Conservation (phyloP, 2,329 filamentous ascomycete species). For the Colletotrichum liaoningense region DNA sequence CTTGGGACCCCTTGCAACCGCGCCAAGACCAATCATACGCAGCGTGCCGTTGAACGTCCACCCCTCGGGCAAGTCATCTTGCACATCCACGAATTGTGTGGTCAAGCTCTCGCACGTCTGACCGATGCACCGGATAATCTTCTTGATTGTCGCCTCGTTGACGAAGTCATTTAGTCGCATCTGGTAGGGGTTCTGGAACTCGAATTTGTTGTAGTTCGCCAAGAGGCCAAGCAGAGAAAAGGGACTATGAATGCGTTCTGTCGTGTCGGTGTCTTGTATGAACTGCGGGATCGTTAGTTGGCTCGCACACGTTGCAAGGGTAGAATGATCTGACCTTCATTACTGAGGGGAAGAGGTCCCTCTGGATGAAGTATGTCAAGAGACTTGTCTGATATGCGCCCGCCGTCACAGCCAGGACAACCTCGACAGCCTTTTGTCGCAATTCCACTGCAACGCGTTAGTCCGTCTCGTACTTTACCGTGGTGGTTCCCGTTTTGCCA, state of each 20-base stretch:
- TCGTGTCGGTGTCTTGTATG: slow-evolving; percentile 80
- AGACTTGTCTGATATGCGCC: slow-evolving; percentile 97
- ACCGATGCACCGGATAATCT: slow-evolving; percentile 82
- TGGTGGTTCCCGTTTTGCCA: no score
- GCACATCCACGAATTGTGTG: slow-evolving; percentile 83
- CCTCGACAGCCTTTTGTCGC: slow-evolving; percentile 82
- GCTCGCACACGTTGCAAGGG: neutral
- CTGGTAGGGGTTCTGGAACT: slow-evolving; percentile 96
- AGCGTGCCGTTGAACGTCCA: slow-evolving; percentile 88
- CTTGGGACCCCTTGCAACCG: slow-evolving; percentile 76
- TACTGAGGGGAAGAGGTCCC: slow-evolving; percentile 91
- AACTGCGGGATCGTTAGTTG: slow-evolving; percentile 62
- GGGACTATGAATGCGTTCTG: slow-evolving; percentile 74
- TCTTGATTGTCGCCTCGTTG: slow-evolving; percentile 87
- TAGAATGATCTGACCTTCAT: slow-evolving; percentile 78
- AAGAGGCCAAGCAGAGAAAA: slow-evolving; percentile 88
- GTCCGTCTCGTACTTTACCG: slow-evolving; percentile 32
- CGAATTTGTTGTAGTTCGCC: slow-evolving; percentile 99
- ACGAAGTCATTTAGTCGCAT: slow-evolving; percentile 94
- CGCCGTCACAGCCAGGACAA: slow-evolving; percentile 85
- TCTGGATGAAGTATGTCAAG: slow-evolving; percentile 93
- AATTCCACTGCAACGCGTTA: slow-evolving; percentile 70
- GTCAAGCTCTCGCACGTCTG: slow-evolving; percentile 75
- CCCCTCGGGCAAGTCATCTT: slow-evolving; percentile 89
- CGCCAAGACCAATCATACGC: slow-evolving; percentile 85